Percentiles rank a stretch among this genome's conserved stretches.
Conservation (phyloP, 1,284 basidiomycete genomes). For the Phenoliferia sp. region DNA sequence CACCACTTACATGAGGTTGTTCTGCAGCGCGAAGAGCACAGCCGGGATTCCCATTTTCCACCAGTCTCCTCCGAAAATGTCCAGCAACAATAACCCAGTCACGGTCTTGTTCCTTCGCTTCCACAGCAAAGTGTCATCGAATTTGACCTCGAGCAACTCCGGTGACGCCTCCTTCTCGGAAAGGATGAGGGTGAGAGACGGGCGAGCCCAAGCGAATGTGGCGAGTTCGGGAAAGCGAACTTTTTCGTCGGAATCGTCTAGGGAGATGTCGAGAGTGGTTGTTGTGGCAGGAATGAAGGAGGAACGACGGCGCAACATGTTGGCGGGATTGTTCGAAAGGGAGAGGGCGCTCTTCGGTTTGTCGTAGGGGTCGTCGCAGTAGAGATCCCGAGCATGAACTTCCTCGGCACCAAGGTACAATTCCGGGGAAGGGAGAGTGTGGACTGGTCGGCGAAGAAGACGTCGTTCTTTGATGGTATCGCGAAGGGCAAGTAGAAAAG, state of each 20-base stretch:
- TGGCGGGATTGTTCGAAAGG: background rate
- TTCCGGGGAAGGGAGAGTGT: constrained; percentile 25
- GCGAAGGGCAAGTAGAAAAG: constrained; percentile 32
- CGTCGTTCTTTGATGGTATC: constrained; percentile 26
- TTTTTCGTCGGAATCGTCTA: background rate
- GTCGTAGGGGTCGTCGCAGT: constrained; percentile 20
- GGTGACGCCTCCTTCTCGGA: constrained; percentile 19
- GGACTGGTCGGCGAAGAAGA: constrained; percentile 17
- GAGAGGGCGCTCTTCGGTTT: constrained; percentile 1
- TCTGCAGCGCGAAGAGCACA: constrained; percentile 41
- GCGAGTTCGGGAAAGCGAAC: constrained; percentile 21
- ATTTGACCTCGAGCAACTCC: constrained; percentile 16
- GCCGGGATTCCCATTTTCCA: constrained; percentile 38
- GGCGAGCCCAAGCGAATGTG: constrained; percentile 25
- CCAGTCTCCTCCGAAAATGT: constrained; percentile 34
- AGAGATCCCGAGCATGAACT: constrained; percentile 14
- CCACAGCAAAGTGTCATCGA: constrained; percentile 25
- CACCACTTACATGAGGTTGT: constrained; percentile 37
- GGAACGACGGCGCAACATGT: constrained; percentile 19
- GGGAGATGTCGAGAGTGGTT: background rate
- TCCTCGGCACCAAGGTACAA: constrained; percentile 14
- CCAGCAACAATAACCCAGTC: constrained; percentile 16
- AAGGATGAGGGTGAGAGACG: constrained; percentile 18
- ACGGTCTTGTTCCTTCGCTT: constrained; percentile 12
- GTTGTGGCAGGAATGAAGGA: background rate